Percentiles rank a stretch among this genome's conserved stretches.
phyloP scores from a whole-genome alignment of 306 rosid species.

The Quercus parvula region DNA sequence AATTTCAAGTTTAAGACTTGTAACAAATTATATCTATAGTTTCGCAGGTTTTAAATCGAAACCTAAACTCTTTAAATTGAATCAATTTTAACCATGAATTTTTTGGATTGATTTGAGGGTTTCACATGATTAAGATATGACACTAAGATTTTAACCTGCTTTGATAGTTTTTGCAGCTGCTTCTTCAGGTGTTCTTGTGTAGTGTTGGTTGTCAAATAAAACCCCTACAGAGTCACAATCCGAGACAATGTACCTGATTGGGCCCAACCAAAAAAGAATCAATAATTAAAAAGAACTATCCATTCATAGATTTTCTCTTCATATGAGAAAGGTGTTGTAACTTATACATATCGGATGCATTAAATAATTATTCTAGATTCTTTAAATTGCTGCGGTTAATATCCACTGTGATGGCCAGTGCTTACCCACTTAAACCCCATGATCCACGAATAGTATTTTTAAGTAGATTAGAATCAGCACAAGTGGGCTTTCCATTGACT shows the following conservation, averaged over 20 bases:
- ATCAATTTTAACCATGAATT: too few species aligned
- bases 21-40: too few species aligned
- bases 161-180: constrained; percentile 68
- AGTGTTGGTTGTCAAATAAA: constrained; percentile 66
- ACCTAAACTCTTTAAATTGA: too few species aligned
- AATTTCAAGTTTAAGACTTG: too few species aligned
- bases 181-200: constrained; percentile 68
- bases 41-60: too few species aligned
- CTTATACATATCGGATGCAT: too few species aligned
- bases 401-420: not conserved
- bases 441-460: constrained; percentile 70
- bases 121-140: too few species aligned
- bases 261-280: not conserved
- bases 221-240: constrained; percentile 91
- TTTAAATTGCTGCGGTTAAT: not conserved
- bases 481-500: constrained; percentile 92
- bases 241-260: constrained; percentile 75
- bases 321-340: too few species aligned
- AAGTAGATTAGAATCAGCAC: constrained; percentile 81
- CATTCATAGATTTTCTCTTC: too few species aligned
- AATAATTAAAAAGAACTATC: not conserved
- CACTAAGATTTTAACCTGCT: constrained; percentile 33
- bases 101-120: too few species aligned
- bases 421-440: constrained; percentile 90
- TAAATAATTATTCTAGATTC: not conserved